These are phyloP conservation scores for Keithomyces neogunnii DNA, from an alignment of 2,329 filamentous ascomycete species.

Conservation along the genomic window DNA sequence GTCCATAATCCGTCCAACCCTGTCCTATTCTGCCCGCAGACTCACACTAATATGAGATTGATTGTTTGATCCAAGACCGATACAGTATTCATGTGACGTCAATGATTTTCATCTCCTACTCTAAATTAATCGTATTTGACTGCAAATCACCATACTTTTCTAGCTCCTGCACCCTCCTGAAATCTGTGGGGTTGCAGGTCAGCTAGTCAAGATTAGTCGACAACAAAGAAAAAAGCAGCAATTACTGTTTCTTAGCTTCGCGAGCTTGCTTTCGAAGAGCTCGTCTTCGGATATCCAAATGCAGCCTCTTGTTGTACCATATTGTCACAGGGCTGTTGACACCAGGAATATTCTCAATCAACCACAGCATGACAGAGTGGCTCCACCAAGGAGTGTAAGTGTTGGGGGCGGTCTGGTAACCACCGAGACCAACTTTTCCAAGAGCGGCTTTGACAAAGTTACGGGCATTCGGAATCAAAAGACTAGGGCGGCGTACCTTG, in stretches of 20 bases:
- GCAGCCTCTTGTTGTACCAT: constrained; percentile 56
- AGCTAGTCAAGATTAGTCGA: too few species aligned
- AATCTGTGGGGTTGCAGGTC: too few species aligned
- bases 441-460: constrained; percentile 73
- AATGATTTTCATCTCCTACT: too few species aligned
- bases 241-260: constrained; percentile 60
- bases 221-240: background rate
- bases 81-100: too few species aligned
- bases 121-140: too few species aligned
- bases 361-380: constrained; percentile 83
- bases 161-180: too few species aligned
- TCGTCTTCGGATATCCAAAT: constrained; percentile 71
- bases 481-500: constrained; percentile 75
- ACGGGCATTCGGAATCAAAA: constrained; percentile 72
- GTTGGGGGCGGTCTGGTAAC: constrained; percentile 69
- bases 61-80: too few species aligned
- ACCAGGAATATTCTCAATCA: constrained; percentile 53
- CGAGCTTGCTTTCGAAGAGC: constrained; percentile 78
- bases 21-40: too few species aligned
- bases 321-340: constrained; percentile 38
- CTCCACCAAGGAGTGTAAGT: constrained; percentile 92
- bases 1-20: too few species aligned
- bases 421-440: constrained; percentile 72
- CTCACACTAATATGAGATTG: too few species aligned
- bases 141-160: too few species aligned